These are phyloP conservation scores for Tulasnella sp. DNA, from an alignment of 768 basidiomycete species.

Conservation along the genomic window DNA sequence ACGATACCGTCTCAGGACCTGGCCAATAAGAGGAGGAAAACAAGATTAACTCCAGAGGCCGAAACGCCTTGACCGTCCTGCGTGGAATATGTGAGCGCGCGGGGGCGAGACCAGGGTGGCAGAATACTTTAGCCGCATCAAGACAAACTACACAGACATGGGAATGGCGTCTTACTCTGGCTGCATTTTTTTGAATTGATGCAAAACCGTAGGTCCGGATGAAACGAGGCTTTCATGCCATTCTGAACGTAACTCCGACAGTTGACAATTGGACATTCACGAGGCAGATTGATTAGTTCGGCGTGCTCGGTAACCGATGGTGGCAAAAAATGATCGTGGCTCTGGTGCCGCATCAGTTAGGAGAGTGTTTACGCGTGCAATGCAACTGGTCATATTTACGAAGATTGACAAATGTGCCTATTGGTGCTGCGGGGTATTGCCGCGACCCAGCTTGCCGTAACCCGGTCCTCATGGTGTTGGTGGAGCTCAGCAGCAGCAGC, in stretches of 20 bases:
- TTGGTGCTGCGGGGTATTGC: background rate
- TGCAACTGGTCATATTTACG: background rate
- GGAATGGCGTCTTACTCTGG: background rate
- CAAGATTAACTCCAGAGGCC: slow-evolving; percentile 1
- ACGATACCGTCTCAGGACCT: slow-evolving; percentile 8
- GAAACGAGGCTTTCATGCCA: background rate
- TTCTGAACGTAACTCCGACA: background rate
- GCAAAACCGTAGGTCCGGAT: background rate
- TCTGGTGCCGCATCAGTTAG: background rate
- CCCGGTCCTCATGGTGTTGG: background rate
- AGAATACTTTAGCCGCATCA: slow-evolving; percentile 9
- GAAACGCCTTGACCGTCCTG: slow-evolving; percentile 10
- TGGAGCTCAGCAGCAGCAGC: no score
- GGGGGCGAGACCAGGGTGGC: slow-evolving; percentile 4
- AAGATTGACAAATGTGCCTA: background rate
- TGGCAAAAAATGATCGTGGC: background rate
- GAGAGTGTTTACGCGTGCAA: background rate
- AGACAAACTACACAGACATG: background rate
- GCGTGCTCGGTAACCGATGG: background rate
- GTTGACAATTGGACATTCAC: background rate
- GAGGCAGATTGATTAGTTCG: background rate
- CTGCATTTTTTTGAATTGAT: background rate
- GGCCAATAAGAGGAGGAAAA: background rate
- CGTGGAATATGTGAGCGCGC: background rate
- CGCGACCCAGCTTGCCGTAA: background rate